Evolutionary conservation across 2,329 filamentous ascomycete species (phyloP).

Genomic region (Penicillium sp.): DNA sequence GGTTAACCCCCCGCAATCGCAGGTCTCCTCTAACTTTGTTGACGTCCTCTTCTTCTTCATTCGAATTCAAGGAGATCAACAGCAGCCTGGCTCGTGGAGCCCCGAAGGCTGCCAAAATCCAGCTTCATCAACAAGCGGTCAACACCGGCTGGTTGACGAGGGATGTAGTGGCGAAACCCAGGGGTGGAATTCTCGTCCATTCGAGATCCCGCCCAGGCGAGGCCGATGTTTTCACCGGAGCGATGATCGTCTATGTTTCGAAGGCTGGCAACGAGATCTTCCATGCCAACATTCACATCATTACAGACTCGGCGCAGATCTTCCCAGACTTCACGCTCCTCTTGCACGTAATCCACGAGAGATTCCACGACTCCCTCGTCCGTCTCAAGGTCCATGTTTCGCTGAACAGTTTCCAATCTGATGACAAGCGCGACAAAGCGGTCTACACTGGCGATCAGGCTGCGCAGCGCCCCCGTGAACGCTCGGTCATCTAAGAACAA

Average conservation of each 20-base stretch:
- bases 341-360: slow-evolving; percentile 62
- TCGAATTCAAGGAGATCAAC: slow-evolving; percentile 10
- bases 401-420: slow-evolving; percentile 70
- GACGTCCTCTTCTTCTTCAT: background rate
- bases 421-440: slow-evolving; percentile 70
- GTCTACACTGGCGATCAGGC: slow-evolving; percentile 56
- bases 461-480: slow-evolving; percentile 37
- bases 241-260: slow-evolving; percentile 56
- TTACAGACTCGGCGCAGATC: slow-evolving; percentile 60
- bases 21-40: too few relatives aligned
- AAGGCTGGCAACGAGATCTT: slow-evolving; percentile 52
- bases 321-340: slow-evolving; percentile 62
- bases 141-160: slow-evolving; percentile 69
- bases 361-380: slow-evolving; percentile 77
- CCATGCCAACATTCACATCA: slow-evolving; percentile 62
- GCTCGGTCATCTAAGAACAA: slow-evolving; percentile 39
- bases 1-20: too few relatives aligned
- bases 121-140: slow-evolving; percentile 88
- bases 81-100: slow-evolving; percentile 13
- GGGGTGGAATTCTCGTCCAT: slow-evolving; percentile 17
- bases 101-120: slow-evolving; percentile 49
- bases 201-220: slow-evolving; percentile 24
- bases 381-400: slow-evolving; percentile 69
- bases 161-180: slow-evolving; percentile 50
- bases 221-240: slow-evolving; percentile 33